These are phyloP conservation scores for Rutidosis leptorrhynchoides DNA, from an alignment of 129 eudicot species.

Conservation along the genomic window DNA sequence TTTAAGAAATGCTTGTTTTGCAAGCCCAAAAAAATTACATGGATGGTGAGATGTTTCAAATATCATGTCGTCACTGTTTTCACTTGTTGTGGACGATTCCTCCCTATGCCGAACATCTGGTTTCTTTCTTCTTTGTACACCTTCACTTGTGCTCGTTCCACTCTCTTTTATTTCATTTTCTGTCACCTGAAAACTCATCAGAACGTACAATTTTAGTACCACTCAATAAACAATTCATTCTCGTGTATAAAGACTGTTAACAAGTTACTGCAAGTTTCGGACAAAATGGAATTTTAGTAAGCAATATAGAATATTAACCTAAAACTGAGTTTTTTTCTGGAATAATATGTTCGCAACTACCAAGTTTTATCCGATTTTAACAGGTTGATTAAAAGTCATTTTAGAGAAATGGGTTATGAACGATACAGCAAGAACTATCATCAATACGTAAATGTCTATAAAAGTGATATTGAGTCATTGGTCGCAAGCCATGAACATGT, in stretches of 20 bases:
- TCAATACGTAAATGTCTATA: not conserved
- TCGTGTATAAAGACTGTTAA: not conserved
- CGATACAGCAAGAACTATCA: not conserved
- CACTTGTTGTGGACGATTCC: slow-evolving; percentile 28
- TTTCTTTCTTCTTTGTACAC: slow-evolving; percentile 24
- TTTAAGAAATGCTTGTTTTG: slow-evolving; percentile 69
- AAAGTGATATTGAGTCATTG: not conserved
- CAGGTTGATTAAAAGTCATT: not conserved
- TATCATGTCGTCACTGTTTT: slow-evolving; percentile 4
- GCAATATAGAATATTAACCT: not conserved
- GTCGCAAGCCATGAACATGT: not conserved
- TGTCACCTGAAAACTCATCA: slow-evolving; percentile 36
- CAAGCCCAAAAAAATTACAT: slow-evolving; percentile 53
- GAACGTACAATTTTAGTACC: too few species aligned
- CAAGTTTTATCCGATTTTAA: not conserved
- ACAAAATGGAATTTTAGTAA: not conserved
- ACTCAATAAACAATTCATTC: not conserved
- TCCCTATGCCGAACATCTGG: slow-evolving; percentile 30
- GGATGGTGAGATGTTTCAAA: slow-evolving; percentile 46
- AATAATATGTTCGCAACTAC: not conserved
- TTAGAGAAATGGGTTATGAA: not conserved
- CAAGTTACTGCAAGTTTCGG: not conserved
- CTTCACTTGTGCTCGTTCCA: slow-evolving; percentile 35
- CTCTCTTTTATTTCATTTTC: slow-evolving; percentile 31
- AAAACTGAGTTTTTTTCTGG: not conserved